phyloP scores from a whole-genome alignment of 768 basidiomycete genomes.

The Termitomyces sp. region DNA sequence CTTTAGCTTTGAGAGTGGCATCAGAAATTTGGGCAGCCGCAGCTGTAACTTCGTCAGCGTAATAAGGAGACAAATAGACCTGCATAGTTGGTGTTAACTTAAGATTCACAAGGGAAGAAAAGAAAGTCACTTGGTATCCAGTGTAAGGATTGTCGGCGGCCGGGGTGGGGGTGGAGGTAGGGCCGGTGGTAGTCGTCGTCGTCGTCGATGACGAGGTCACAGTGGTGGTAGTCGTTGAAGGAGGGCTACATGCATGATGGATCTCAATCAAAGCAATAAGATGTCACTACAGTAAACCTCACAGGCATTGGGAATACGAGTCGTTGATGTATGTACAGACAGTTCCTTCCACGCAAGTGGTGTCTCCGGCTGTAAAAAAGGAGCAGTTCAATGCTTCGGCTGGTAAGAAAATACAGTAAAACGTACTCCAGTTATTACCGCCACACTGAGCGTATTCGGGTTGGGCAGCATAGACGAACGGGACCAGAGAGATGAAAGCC shows the following conservation, averaged over 20 bases:
- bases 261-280: neutral
- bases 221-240: slow-evolving; percentile 10
- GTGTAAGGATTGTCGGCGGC: slow-evolving; percentile 51
- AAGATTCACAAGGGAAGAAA: neutral
- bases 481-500: slow-evolving; percentile 40
- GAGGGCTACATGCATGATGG: slow-evolving; percentile 10
- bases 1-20: slow-evolving; percentile 48
- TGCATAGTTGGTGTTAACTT: slow-evolving; percentile 14
- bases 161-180: neutral
- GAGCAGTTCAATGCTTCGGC: neutral
- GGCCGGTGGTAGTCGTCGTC: neutral
- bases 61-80: slow-evolving; percentile 56
- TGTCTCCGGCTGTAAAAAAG: slow-evolving; percentile 32
- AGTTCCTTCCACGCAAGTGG: slow-evolving; percentile 37
- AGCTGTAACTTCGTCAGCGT: slow-evolving; percentile 50
- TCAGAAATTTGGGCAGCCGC: slow-evolving; percentile 52
- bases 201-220: neutral
- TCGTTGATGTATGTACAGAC: slow-evolving; percentile 33
- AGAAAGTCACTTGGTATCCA: slow-evolving; percentile 41
- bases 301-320: slow-evolving; percentile 44
- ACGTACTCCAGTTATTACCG: slow-evolving; percentile 49
- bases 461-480: slow-evolving; percentile 42
- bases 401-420: neutral
- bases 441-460: slow-evolving; percentile 54
- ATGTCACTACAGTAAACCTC: slow-evolving; percentile 14